Base-by-base conservation (phyloP, 2,329 filamentous ascomycete genomes). In the Phaeomoniella chlamydospora region DNA sequence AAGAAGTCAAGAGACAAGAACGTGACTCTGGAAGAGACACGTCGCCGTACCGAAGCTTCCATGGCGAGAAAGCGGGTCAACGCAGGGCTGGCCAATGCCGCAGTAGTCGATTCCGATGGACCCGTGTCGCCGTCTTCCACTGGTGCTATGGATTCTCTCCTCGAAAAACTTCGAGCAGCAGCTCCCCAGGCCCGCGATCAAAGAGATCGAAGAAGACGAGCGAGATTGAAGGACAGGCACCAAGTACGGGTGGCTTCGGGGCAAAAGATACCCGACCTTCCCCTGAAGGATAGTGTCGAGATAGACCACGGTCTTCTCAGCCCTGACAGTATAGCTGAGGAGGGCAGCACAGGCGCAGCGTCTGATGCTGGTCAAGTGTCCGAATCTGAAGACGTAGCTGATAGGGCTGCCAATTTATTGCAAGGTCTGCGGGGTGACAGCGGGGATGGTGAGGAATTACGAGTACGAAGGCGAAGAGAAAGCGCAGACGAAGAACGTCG, bases 1-100 rank as follows among this genome's bases (percentile, higher is more conserved):
- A 94, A 88, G 80, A 88, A 80, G 72, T 93, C 86, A 18, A 77
- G 77, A 46, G 84, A 92, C 48, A 96, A 96, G 77, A 98, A 96
- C 60, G 61, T 88, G 14, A 56, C 69, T 18, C 58, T 85, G 41
- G 90, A 98, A 59, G 87, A 94, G 51, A 77, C 72, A 37, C 76
- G 78, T 48, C 82, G 75, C 46, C 79, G 84, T 45, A 93, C 92
- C 55, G 88, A 96, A 58, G 81, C 77, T 26, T 90, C 80, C 31
- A 84, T 96, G 76, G 88, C 88, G 57, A 80, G 88, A 49, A 94
- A 94, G 63, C 64, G 63, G 15, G 53, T 58, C 41, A 61, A 72
- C 43, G 74, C 82, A 44, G 71, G 74, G n/a, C 70, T 79, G 46
- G 64, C 77, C 44, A 80, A 80, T 51, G 62, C 64, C n/a, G 59